These are phyloP conservation scores for Pseudonectria foliicola DNA, from an alignment of 2,329 filamentous ascomycete species.

Conservation along the genomic window DNA sequence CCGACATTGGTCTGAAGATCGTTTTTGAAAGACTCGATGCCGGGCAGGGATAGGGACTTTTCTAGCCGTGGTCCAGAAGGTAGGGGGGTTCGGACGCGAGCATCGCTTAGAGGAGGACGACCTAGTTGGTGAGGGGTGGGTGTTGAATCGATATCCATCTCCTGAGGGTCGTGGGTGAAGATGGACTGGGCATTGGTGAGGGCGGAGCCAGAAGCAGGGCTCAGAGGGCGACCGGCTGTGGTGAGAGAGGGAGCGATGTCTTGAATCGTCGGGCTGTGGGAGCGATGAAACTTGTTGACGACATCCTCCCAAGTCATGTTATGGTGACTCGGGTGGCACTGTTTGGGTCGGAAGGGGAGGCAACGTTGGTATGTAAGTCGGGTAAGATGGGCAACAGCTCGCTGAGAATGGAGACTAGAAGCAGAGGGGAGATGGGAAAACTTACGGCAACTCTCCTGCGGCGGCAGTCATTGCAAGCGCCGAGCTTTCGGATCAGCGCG, in stretches of 20 bases:
- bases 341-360: constrained; percentile 8
- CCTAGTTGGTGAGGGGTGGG: constrained; percentile 27
- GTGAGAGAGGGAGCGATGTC: constrained; percentile 39
- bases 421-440: constrained; percentile 11
- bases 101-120: constrained; percentile 36
- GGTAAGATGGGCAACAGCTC: neutral
- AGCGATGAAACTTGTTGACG: constrained; percentile 44
- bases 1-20: constrained; percentile 46
- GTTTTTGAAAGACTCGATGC: constrained; percentile 43
- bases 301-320: constrained; percentile 56
- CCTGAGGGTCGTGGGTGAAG: constrained; percentile 40
- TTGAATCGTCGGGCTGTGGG: constrained; percentile 43
- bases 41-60: constrained; percentile 41
- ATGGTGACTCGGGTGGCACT: constrained; percentile 55
- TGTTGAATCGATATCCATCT: constrained; percentile 48
- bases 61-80: constrained; percentile 50
- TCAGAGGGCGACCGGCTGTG: constrained; percentile 37
- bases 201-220: constrained; percentile 37
- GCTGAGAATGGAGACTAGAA: constrained; percentile 2
- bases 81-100: constrained; percentile 48
- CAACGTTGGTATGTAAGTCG: constrained; percentile 13
- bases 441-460: constrained; percentile 52
- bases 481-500: constrained; percentile 52
- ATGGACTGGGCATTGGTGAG: constrained; percentile 30
- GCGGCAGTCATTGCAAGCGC: constrained; percentile 50